These are phyloP conservation scores for Sugiyamaella boreocaroliniensis DNA, from an alignment of 805 yeast species.

Conservation along the genomic window DNA sequence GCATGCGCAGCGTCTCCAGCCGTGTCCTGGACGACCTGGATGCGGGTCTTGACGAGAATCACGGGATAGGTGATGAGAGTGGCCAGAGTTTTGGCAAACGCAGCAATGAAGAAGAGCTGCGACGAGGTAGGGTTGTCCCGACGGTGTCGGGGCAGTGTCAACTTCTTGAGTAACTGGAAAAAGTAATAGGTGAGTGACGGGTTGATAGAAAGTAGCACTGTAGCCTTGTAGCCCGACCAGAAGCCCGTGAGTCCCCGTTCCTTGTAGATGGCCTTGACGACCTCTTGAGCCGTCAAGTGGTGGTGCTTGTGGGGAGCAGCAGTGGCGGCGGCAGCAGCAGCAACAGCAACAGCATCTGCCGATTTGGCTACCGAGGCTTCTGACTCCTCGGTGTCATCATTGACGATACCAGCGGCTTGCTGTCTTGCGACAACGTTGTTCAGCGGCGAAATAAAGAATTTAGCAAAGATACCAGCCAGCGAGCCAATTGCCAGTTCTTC, in stretches of 20 bases:
- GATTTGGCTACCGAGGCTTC: background rate
- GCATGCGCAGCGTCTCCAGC: background rate
- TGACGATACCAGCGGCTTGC: slow-evolving; percentile 21
- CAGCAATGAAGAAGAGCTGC: slow-evolving; percentile 61
- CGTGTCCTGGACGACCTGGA: slow-evolving; percentile 40
- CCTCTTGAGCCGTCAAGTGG: slow-evolving; percentile 10
- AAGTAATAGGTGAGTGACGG: slow-evolving; percentile 32
- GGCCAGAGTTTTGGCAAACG: slow-evolving; percentile 60
- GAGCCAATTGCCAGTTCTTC: slow-evolving; percentile 29
- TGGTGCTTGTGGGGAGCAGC: background rate
- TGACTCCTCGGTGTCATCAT: slow-evolving; percentile 1
- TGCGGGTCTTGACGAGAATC: slow-evolving; percentile 65
- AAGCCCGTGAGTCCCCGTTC: slow-evolving; percentile 29
- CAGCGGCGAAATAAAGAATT: slow-evolving; percentile 28
- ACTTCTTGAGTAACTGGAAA: slow-evolving; percentile 24
- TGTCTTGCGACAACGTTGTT: slow-evolving; percentile 27
- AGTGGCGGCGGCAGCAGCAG: background rate
- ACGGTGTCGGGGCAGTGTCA: slow-evolving; percentile 19
- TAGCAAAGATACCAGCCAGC: slow-evolving; percentile 29
- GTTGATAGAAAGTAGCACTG: slow-evolving; percentile 26
- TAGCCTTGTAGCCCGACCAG: slow-evolving; percentile 31
- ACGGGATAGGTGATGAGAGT: slow-evolving; percentile 67
- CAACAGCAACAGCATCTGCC: background rate
- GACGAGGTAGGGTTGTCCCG: slow-evolving; percentile 23
- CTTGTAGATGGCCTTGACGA: slow-evolving; percentile 22